Base-by-base conservation (phyloP, 2,329 filamentous ascomycete genomes). In the Microcyclospora tardicrescens region DNA sequence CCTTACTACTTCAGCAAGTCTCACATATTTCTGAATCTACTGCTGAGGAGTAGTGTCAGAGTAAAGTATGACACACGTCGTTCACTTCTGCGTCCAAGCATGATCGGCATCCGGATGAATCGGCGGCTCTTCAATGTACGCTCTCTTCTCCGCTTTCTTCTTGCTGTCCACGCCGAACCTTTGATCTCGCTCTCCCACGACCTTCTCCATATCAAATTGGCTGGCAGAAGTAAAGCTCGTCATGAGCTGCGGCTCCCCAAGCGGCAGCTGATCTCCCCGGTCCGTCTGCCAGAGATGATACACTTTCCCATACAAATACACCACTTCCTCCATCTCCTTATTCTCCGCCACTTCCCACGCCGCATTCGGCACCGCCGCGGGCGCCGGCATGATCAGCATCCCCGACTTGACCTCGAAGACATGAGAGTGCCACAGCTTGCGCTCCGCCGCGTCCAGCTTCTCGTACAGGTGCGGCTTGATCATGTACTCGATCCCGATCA, bases 401-500 rank as follows among this genome's bases (percentile, higher is more conserved):
- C 82, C 82, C 0, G 75, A 80, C 52, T 82, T 81, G 33, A 85
- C 81, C 56, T 86, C 81, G 57, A 79, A 84, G 28, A 73, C 69
- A 49, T 77, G 73, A n/a, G 75, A 79, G 61, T 93, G 84, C 84
- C 84, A 93, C 1, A 87, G 68, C 36, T 72, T 72, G 29, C 81
- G 75, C 62, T 93, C 85, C 14, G 78, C 72, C 0, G 61, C 34
- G 1, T 75, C 69, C 0, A 93, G 72, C 0, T 72, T 74, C 29
- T 72, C 67, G 63, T 79, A 93, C 0, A 91, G 63, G 3, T 67
- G 64, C 0, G 76, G 72, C 0, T 79, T 78, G 51, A 93, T 77
- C 83, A 91, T 87, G 66, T 93, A 93, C 59, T 93, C 85, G 50
- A 93, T 71, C 8, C 84, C 85, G 44, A 93, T 84, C 13, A 93